Conservation (phyloP, 2,329 filamentous ascomycete genomes). For the Aspergillus tanneri region DNA sequence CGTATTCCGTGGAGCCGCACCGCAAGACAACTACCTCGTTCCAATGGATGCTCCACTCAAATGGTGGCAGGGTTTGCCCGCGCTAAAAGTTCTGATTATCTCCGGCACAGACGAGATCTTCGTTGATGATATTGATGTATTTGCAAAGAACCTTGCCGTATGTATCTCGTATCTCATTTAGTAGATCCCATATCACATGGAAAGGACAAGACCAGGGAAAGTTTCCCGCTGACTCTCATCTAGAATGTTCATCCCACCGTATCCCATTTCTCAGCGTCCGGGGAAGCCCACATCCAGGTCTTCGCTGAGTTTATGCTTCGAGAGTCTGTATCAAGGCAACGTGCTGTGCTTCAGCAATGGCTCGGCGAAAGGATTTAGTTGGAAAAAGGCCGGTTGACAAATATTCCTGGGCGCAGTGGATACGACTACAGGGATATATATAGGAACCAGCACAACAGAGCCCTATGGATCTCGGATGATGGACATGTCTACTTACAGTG, state of each 20-base stretch:
- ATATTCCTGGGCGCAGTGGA: background rate
- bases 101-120: constrained; percentile 5
- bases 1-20: constrained; percentile 1
- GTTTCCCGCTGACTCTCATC: background rate
- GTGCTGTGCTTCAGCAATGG: constrained; percentile 3
- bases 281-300: constrained; percentile 1
- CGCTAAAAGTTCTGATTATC: background rate
- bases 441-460: too few relatives aligned
- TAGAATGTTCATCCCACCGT: background rate
- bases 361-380: background rate
- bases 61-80: constrained; percentile 6
- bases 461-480: too few relatives aligned
- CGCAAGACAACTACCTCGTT: constrained; percentile 5
- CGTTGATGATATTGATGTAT: constrained; percentile 2
- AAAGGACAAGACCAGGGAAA: too few relatives aligned
- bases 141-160: background rate
- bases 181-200: too few relatives aligned
- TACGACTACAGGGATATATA: background rate
- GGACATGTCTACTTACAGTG: too few relatives aligned
- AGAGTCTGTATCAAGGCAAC: background rate
- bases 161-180: background rate
- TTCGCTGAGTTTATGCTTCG: background rate
- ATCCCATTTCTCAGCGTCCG: background rate
- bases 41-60: constrained; percentile 1
- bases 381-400: background rate